phyloP scores from a whole-genome alignment of 2,329 filamentous ascomycete species.

The Stagonosporopsis chrysanthemi region DNA sequence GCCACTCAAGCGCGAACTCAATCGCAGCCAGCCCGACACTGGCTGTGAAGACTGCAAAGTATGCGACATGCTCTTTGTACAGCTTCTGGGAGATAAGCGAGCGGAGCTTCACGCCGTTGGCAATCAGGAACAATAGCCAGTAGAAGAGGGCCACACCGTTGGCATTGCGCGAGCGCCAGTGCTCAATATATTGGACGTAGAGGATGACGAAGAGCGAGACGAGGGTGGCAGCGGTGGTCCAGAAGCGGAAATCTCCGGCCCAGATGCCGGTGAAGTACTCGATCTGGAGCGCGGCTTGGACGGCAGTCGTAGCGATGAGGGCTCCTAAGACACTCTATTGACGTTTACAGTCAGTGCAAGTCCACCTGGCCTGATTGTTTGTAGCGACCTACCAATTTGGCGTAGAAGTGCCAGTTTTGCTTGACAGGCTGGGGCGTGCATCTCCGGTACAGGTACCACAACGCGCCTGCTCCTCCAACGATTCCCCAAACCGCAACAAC shows the following conservation, averaged over 20 bases:
- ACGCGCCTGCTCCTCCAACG: conserved; percentile 75
- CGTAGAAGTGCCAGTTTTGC: conserved; percentile 92
- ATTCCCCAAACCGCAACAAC: conserved; percentile 81
- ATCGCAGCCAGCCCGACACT: conserved; percentile 73
- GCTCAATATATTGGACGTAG: conserved; percentile 83
- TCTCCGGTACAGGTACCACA: conserved; percentile 80
- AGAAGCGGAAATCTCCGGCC: conserved; percentile 84
- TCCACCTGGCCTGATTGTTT: background rate
- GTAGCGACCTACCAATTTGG: conserved; percentile 73
- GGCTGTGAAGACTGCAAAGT: conserved; percentile 78
- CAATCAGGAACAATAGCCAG: conserved; percentile 86
- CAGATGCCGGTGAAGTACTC: conserved; percentile 72
- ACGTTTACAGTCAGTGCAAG: conserved; percentile 1
- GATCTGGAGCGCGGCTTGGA: conserved; percentile 80
- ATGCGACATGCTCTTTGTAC: conserved; percentile 70
- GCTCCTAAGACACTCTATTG: conserved; percentile 68
- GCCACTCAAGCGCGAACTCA: conserved; percentile 83
- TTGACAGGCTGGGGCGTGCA: conserved; percentile 71
- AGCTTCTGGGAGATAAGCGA: conserved; percentile 82
- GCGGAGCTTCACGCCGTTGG: conserved; percentile 81
- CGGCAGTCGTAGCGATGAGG: conserved; percentile 71
- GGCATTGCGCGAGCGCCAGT: conserved; percentile 80
- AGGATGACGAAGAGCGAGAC: conserved; percentile 78
- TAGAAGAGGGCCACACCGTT: conserved; percentile 91
- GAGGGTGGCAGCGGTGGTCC: conserved; percentile 76